Percentiles rank a stretch among this genome's conserved stretches.
These are phyloP conservation scores for Polygonum aviculare DNA, from an alignment of 148 eudicot genomes.

Conservation along the genomic window DNA sequence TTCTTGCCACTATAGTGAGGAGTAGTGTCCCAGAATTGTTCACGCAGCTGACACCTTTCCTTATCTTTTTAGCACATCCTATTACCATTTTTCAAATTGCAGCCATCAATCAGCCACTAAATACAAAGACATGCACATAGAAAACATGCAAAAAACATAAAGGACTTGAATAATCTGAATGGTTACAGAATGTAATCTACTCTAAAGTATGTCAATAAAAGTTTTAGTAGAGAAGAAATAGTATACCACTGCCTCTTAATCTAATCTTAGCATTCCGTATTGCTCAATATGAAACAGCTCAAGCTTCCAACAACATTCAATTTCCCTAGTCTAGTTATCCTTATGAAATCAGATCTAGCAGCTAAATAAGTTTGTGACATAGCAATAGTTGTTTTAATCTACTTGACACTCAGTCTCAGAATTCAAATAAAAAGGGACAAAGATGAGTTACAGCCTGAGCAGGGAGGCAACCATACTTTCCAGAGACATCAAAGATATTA, in stretches of 20 bases:
- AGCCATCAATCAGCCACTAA: not conserved
- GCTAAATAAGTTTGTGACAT: not conserved
- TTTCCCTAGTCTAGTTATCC: not conserved
- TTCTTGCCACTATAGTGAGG: slow-evolving; percentile 82
- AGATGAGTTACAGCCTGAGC: not conserved
- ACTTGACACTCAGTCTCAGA: not conserved
- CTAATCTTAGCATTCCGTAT: not conserved
- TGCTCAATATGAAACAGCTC: not conserved
- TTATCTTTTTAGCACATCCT: slow-evolving; percentile 33
- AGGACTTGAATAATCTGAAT: not conserved
- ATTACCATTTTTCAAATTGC: not conserved
- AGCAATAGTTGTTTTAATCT: not conserved
- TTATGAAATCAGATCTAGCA: not conserved
- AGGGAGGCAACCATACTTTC: not conserved
- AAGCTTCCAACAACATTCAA: not conserved
- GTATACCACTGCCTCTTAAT: not conserved
- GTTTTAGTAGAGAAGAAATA: not conserved
- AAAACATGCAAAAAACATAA: not conserved
- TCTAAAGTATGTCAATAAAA: not conserved
- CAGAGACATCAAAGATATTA: not conserved
- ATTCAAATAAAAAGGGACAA: not conserved
- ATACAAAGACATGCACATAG: not conserved
- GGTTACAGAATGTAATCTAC: not conserved
- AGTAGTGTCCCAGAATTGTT: slow-evolving; percentile 92
- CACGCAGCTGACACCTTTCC: slow-evolving; percentile 61